A percentile compares a stretch with the other conserved stretches of the same genome.
Evolutionary conservation across 2,329 filamentous ascomycete genomes (phyloP).

Genomic region (Akanthomyces muscarius): DNA sequence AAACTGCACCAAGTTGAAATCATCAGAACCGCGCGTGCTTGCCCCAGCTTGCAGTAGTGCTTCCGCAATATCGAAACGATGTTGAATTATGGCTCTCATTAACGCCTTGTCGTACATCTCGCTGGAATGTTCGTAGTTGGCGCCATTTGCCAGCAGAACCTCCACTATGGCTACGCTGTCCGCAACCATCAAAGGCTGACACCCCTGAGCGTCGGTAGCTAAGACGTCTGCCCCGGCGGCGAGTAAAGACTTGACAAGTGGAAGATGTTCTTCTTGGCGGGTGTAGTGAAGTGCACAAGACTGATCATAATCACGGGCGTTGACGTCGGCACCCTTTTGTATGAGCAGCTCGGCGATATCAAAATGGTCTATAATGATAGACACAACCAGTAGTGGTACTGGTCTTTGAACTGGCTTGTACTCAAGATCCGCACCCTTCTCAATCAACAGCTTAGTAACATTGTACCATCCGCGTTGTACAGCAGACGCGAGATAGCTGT

Average conservation of each 20-base stretch:
- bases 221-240: not conserved
- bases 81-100: too few relatives aligned
- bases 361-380: not conserved
- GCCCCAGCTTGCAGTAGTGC: too few relatives aligned
- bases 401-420: not conserved
- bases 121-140: too few relatives aligned
- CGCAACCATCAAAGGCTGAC: not conserved
- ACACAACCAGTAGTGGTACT: not conserved
- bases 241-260: not conserved
- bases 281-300: not conserved
- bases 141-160: too few relatives aligned
- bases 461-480: not conserved
- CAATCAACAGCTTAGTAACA: not conserved
- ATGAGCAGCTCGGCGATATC: not conserved
- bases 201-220: not conserved
- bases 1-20: too few relatives aligned
- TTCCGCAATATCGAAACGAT: too few relatives aligned
- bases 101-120: too few relatives aligned
- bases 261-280: not conserved
- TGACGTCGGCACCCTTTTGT: conserved; percentile 7
- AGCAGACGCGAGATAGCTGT: not conserved
- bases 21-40: too few relatives aligned
- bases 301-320: not conserved
- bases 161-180: too few relatives aligned
- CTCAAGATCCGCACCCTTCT: not conserved